These are phyloP conservation scores for Eucalyptus cladocalyx DNA, from an alignment of 345 rosid genomes.

Conservation along the genomic window DNA sequence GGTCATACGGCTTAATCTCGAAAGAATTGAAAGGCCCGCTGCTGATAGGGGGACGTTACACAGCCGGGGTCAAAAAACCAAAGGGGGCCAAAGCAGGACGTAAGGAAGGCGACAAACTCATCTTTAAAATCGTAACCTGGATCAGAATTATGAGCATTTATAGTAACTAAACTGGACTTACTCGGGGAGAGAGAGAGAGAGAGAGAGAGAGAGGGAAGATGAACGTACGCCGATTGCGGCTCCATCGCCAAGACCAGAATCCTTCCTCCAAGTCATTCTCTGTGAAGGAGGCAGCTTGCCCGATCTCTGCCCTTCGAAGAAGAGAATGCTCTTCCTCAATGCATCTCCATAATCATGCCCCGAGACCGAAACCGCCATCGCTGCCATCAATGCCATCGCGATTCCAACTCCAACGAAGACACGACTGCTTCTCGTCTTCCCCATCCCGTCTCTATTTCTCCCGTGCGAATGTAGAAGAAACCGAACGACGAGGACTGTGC, in stretches of 20 bases:
- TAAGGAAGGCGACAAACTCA: background rate
- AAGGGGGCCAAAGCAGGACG: background rate
- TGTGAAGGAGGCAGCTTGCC: constrained; percentile 42
- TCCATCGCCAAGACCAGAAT: constrained; percentile 52
- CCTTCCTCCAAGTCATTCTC: constrained; percentile 47
- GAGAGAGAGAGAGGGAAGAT: background rate
- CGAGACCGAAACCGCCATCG: background rate
- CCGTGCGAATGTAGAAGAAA: background rate
- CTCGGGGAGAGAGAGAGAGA: background rate
- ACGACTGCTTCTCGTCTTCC: background rate
- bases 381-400: background rate
- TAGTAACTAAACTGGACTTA: background rate
- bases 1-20: background rate
- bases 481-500: background rate
- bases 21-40: background rate
- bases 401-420: background rate
- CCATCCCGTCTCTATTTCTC: background rate
- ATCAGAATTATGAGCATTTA: background rate
- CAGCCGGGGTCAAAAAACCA: background rate
- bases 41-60: background rate
- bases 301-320: constrained; percentile 68
- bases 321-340: constrained; percentile 43
- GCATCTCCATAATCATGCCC: constrained; percentile 48
- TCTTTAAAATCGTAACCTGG: background rate
- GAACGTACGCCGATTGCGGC: constrained; percentile 13